Evolutionary conservation across 495 filamentous ascomycete species (phyloP).

Genomic region (Tuber calosporum): DNA sequence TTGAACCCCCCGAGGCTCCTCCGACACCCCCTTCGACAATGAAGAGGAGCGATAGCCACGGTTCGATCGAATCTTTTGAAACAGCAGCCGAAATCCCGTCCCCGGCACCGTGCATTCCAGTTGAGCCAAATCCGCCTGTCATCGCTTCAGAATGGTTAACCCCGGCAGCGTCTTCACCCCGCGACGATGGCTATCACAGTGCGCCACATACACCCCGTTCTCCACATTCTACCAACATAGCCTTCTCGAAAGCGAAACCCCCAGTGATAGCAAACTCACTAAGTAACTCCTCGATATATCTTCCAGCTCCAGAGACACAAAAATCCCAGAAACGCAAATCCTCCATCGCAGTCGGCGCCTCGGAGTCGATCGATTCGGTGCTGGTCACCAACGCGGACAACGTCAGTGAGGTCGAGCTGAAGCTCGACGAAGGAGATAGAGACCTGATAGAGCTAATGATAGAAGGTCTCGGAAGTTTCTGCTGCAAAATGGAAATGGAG

Average conservation of each 20-base stretch:
- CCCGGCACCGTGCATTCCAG: conserved; percentile 1
- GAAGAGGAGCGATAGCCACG: conserved; percentile 28
- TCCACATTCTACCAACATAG: conserved; percentile 25
- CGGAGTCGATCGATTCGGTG: conserved; percentile 12
- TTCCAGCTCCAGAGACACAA: conserved; percentile 6
- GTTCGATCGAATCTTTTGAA: conserved; percentile 37
- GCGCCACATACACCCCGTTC: conserved; percentile 38
- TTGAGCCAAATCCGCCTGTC: conserved; percentile 15
- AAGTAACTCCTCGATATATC: conserved; percentile 22
- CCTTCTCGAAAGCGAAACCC: conserved; percentile 14
- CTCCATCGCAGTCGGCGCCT: conserved; percentile 19
- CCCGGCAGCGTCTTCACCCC: conserved; percentile 17
- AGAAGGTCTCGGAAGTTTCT: conserved; percentile 34
- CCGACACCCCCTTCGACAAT: conserved; percentile 9
- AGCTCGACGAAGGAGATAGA: conserved; percentile 22
- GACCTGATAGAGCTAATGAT: conserved; percentile 38
- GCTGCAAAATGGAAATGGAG: conserved; percentile 37
- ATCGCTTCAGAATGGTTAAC: conserved; percentile 29
- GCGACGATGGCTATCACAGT: conserved; percentile 40
- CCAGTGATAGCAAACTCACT: conserved; percentile 9
- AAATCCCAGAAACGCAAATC: conserved; percentile 16
- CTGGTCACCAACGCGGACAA: conserved; percentile 15
- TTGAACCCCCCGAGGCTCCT: conserved; percentile 17
- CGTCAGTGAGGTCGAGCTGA: conserved; percentile 20
- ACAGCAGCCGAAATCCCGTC: conserved; percentile 32